These are phyloP conservation scores for Verruconis gallopava DNA, from an alignment of 2,329 filamentous ascomycete genomes.

Conservation along the genomic window DNA sequence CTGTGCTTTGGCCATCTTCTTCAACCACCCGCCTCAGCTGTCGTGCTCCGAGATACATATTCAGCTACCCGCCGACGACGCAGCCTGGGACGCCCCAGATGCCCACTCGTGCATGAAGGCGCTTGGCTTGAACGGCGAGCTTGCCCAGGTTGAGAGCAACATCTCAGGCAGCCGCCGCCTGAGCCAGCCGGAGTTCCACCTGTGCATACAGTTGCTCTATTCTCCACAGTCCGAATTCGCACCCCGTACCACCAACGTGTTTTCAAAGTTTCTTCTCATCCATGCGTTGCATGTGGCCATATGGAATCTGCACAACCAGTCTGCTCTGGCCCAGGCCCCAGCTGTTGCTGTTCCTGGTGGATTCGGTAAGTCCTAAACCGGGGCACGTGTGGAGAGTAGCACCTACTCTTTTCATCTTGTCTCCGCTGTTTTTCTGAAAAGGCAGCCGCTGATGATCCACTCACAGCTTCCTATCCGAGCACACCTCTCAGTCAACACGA, in stretches of 20 bases:
- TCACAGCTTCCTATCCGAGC: constrained; percentile 24
- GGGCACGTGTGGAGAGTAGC: constrained; percentile 29
- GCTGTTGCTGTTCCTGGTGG: no score
- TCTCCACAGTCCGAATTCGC: constrained; percentile 47
- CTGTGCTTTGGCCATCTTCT: constrained; percentile 54
- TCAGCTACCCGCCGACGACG: constrained; percentile 60
- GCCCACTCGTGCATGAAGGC: constrained; percentile 49
- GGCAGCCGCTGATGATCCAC: neutral
- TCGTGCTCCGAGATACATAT: constrained; percentile 51
- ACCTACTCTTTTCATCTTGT: no score
- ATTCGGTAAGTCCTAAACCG: constrained; percentile 7
- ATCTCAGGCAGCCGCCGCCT: constrained; percentile 47
- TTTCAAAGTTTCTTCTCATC: constrained; percentile 61
- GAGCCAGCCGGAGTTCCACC: constrained; percentile 52
- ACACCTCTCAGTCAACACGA: constrained; percentile 48
- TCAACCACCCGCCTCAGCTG: constrained; percentile 53
- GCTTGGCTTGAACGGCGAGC: constrained; percentile 48
- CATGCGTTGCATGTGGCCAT: constrained; percentile 56
- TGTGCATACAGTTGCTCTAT: constrained; percentile 48
- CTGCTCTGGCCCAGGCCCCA: constrained; percentile 17
- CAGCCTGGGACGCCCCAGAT: constrained; percentile 55
- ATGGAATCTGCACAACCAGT: constrained; percentile 37
- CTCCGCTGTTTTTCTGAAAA: no score
- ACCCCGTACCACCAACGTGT: constrained; percentile 54
- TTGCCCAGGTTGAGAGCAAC: constrained; percentile 44